phyloP scores from a whole-genome alignment of 768 basidiomycete species.

The Daedaleopsis nitida region DNA sequence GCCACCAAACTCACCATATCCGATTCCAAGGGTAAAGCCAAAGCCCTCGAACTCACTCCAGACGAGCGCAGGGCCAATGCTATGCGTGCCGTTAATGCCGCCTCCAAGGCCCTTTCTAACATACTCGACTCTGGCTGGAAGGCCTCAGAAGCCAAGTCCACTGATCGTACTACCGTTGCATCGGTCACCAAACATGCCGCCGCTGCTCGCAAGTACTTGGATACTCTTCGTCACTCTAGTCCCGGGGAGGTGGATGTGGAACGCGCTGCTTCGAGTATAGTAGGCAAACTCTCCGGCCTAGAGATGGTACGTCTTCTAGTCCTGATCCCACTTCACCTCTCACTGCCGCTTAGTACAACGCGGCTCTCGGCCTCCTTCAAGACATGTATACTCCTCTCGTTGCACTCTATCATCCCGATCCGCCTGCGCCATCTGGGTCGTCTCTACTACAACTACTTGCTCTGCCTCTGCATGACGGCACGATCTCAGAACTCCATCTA shows the following conservation, averaged over 20 bases:
- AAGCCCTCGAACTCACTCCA: slow-evolving; percentile 26
- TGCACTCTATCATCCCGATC: slow-evolving; percentile 24
- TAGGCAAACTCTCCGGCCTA: slow-evolving; percentile 65
- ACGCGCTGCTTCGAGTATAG: slow-evolving; percentile 66
- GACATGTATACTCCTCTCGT: slow-evolving; percentile 50
- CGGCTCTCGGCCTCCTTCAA: slow-evolving; percentile 46
- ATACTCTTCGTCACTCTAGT: slow-evolving; percentile 45
- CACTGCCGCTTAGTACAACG: slow-evolving; percentile 42
- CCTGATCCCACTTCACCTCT: not conserved
- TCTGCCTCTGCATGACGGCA: slow-evolving; percentile 43
- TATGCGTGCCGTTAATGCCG: slow-evolving; percentile 67
- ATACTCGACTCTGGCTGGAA: slow-evolving; percentile 66
- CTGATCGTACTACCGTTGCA: slow-evolving; percentile 25
- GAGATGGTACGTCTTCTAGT: slow-evolving; percentile 61
- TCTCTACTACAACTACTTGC: slow-evolving; percentile 37
- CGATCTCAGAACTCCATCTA: slow-evolving; percentile 38
- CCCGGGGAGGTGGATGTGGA: slow-evolving; percentile 66
- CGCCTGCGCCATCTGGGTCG: not conserved
- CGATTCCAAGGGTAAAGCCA: slow-evolving; percentile 24
- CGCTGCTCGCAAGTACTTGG: slow-evolving; percentile 47
- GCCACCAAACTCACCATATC: slow-evolving; percentile 29
- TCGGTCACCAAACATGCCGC: slow-evolving; percentile 39
- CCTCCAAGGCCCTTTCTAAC: slow-evolving; percentile 57
- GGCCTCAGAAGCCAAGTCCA: slow-evolving; percentile 30
- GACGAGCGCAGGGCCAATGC: slow-evolving; percentile 41